Evolutionary conservation across 257 asterid species (phyloP), one percentile per base, ranked within the genome.

Genomic region (Anisodus tanguticus): DNA sequence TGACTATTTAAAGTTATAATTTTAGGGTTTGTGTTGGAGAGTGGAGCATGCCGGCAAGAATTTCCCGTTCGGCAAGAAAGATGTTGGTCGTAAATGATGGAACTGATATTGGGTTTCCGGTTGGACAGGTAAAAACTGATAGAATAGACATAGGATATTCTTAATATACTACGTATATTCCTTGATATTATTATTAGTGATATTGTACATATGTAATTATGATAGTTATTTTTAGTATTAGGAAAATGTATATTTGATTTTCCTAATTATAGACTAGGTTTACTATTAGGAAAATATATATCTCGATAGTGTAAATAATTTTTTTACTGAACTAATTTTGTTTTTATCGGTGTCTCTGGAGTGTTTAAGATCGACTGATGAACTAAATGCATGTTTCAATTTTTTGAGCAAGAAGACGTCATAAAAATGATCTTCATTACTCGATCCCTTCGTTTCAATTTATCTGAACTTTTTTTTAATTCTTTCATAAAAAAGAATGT

Each of bases 1-100:
- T 35, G 10, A 58, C 7, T 43, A 17, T 80, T 8, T 80, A 8
- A 4, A 16, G 6, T 49, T 76, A 26, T 31, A 26, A 13, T 41
- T 81, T 81, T 45, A 81, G 60, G 77, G 49, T 63, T 81, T 41
- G 45, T 41, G 45, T 70, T 26, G 22, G 13, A 26, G 26, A 81
- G 4, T 1, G 31, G 10, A 45, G 3, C 3, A 81, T 81, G 84
- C 60, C 62, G 8, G 74, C 58, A 1, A 51, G 43, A 45, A 66
- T 12, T 15, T 37, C 60, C 59, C 41, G 22, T 81, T 62, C 62
- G 62, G 3, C 47, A 9, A 45, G 31, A 2, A 31, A 4, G 26
- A 11, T 13, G 19, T 51, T 67, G 41, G 63, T 83, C 1, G 84
- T 16, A 43, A 60, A 8, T 41, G 59, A 67, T 6, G 82, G 15